Base-by-base conservation (phyloP, 352 stramenopile species). In the Globisporangium cederbergense region DNA sequence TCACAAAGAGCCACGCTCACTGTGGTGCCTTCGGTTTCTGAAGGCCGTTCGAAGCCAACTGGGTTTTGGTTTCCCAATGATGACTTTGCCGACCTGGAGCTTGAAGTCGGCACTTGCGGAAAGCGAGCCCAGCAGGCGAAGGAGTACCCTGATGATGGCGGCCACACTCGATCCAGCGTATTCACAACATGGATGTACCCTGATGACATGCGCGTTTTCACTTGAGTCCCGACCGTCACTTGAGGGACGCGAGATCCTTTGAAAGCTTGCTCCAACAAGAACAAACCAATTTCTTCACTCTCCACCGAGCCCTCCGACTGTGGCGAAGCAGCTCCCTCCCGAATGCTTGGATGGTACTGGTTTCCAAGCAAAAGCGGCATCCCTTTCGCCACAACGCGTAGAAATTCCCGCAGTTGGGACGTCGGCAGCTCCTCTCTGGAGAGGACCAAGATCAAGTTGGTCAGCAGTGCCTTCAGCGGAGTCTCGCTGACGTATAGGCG, bases 101-200 rank as follows among this genome's bases (percentile, higher is more conserved):
- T 47, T 14, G 56, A 62, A n/a, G n/a, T 20, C 38, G 30, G 20
- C 14, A 61, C 52, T 8, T 51, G 16, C 43, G 83, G 78, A 63
- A 95, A 87, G 13, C 74, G 69, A 1, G 91, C 52, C 86, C 86
- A 95, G 42, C 80, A 92, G 2, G 80, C 80, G 68, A 93, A 90
- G 0, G 81, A 90, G 53, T 93, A 95, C 11, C 83, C 86, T 36
- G 78, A 88, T 38, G 77, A 70, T 18, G 86, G 79, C 30, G 86
- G 86, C 86, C 86, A 95, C 10, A 77, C 40, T 34, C 78, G 78
- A 63, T 91, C 83, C 9, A 55, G 56, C 55, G 65, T 79, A 47
- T 88, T 89, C 14, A 88, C 75, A 58, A 91, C 68, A 45, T 91
- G 81, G 20, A 90, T 69, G 38, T 91, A 91, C 34, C 77, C 72